phyloP scores from a whole-genome alignment of 1,284 basidiomycete species.

The Vanrija humicola region DNA sequence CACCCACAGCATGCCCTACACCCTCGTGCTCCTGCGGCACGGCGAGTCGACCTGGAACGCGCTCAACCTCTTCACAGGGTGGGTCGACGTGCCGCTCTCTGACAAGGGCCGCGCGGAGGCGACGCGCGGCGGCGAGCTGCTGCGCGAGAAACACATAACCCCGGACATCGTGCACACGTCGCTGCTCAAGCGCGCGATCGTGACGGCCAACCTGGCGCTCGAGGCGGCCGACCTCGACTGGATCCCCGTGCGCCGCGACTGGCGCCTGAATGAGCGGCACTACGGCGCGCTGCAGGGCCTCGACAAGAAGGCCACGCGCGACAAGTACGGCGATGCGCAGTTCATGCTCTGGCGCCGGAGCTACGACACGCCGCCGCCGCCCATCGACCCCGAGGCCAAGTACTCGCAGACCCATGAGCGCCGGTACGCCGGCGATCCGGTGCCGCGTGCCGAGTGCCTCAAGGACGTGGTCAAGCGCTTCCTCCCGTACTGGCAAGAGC shows the following conservation, averaged over 20 bases:
- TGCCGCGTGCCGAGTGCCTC: slow-evolving; percentile 3
- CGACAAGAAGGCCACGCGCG: slow-evolving; percentile 1
- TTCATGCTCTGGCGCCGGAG: slow-evolving; percentile 3
- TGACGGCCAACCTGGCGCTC: slow-evolving; percentile 2
- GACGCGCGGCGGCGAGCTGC: slow-evolving; percentile 2
- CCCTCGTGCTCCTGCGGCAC: slow-evolving; percentile 7
- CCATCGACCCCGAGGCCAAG: background rate
- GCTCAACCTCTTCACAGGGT: slow-evolving; percentile 6
- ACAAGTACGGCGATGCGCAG: slow-evolving; percentile 6
- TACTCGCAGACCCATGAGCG: background rate
- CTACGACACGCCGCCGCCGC: slow-evolving; percentile 2
- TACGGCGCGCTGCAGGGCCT: slow-evolving; percentile 8
- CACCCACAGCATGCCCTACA: background rate
- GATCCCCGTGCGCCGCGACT: slow-evolving; percentile 4
- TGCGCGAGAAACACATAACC: background rate
- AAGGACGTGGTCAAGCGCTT: slow-evolving; percentile 8
- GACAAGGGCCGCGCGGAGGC: background rate
- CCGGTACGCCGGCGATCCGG: background rate
- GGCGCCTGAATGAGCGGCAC: slow-evolving; percentile 8
- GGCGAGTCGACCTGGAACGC: slow-evolving; percentile 8
- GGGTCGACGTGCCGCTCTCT: slow-evolving; percentile 4
- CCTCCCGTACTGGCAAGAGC: slow-evolving; percentile 1
- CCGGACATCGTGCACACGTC: slow-evolving; percentile 9
- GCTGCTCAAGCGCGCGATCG: slow-evolving; percentile 4
- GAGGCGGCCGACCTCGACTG: slow-evolving; percentile 4